phyloP scores from a whole-genome alignment of 495 filamentous ascomycete genomes.

The Podospora pseudopauciseta region DNA sequence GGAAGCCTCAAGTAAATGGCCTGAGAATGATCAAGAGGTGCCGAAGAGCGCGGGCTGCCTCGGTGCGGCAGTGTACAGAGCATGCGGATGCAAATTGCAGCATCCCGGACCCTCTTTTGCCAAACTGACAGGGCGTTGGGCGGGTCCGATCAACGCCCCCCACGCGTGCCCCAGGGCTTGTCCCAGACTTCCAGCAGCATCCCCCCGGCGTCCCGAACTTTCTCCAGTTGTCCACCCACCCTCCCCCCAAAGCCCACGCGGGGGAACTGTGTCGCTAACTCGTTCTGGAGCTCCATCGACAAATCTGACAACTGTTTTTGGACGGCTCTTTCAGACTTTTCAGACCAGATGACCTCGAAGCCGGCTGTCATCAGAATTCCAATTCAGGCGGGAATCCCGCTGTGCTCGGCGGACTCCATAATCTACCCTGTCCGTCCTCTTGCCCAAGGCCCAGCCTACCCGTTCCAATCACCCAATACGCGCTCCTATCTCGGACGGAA shows the following conservation, averaged over 20 bases:
- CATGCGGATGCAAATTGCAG: conserved; percentile 3
- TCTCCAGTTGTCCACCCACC: neutral
- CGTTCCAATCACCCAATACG: neutral
- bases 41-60: neutral
- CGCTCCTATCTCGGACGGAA: neutral
- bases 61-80: neutral
- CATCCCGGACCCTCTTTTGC: conserved; percentile 3
- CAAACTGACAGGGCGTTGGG: neutral
- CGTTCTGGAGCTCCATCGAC: neutral
- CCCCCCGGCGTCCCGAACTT: neutral
- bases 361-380: neutral
- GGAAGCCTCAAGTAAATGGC: neutral
- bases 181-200: conserved; percentile 1
- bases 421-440: neutral
- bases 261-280: conserved; percentile 1
- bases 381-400: neutral
- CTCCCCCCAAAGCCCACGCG: too few species aligned
- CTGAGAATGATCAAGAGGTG: neutral
- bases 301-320: neutral
- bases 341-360: neutral
- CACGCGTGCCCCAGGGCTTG: neutral
- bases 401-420: neutral
- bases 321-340: neutral
- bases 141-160: neutral
- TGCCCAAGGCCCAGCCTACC: neutral